These are phyloP conservation scores for Cryptosporidium ryanae DNA, from an alignment of 169 alveolate species.

Conservation along the genomic window DNA sequence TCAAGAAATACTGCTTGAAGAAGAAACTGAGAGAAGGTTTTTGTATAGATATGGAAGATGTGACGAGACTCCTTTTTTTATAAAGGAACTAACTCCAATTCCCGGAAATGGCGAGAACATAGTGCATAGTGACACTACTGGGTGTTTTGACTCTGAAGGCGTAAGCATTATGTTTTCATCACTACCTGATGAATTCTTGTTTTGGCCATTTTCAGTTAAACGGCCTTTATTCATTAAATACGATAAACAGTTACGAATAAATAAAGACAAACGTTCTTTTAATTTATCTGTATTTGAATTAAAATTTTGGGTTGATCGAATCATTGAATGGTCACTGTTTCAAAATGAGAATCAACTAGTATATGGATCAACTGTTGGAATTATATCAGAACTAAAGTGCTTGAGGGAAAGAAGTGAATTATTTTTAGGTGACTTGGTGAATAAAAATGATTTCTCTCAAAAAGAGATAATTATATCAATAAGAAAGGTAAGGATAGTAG, in stretches of 20 bases:
- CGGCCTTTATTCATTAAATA: slow-evolving; percentile 6
- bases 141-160: not conserved
- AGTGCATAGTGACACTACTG: not conserved
- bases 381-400: no score
- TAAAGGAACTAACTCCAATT: slow-evolving; percentile 3
- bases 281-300: slow-evolving; percentile 17
- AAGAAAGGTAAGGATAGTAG: slow-evolving; percentile 36
- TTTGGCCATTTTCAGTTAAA: slow-evolving; percentile 21
- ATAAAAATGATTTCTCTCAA: not conserved
- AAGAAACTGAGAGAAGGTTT: not conserved
- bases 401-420: slow-evolving; percentile 14
- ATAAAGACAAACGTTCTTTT: not conserved
- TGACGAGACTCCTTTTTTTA: not conserved
- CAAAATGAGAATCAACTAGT: not conserved
- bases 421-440: not conserved
- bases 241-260: not conserved
- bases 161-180: slow-evolving; percentile 8
- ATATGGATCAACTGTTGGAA: not conserved
- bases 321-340: slow-evolving; percentile 15
- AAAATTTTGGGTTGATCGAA: slow-evolving; percentile 35
- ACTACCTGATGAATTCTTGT: not conserved
- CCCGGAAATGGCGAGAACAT: no score
- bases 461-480: slow-evolving; percentile 17
- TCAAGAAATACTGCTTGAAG: slow-evolving; percentile 9
- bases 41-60: not conserved